These are phyloP conservation scores for Pythium rishiriense DNA, from an alignment of 352 stramenopile species.

Conservation along the genomic window DNA sequence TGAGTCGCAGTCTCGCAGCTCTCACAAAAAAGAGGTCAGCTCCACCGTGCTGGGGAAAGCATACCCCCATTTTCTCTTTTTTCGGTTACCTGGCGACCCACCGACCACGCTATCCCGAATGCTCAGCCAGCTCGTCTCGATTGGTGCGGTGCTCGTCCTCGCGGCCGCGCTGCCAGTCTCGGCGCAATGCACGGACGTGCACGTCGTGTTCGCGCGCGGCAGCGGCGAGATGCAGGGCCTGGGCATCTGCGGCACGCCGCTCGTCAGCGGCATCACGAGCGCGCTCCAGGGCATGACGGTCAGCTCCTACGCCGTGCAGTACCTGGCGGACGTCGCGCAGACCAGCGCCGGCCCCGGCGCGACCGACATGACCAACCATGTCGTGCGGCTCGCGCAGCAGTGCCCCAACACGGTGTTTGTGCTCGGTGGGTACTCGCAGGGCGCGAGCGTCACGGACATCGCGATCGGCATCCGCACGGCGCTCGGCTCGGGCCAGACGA, in stretches of 20 bases:
- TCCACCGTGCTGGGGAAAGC: too few relatives aligned
- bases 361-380: conserved; percentile 38
- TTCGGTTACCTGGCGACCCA: too few relatives aligned
- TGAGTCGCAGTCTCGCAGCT: too few relatives aligned
- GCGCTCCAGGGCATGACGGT: conserved; percentile 33
- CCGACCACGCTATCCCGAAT: too few relatives aligned
- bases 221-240: conserved; percentile 32
- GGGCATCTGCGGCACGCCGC: conserved; percentile 25
- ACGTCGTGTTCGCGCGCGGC: conserved; percentile 36
- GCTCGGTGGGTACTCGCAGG: conserved; percentile 19
- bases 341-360: conserved; percentile 32
- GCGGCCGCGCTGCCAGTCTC: too few relatives aligned
- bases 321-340: conserved; percentile 23
- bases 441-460: conserved; percentile 28
- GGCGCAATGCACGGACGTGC: too few relatives aligned
- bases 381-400: conserved; percentile 25
- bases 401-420: conserved; percentile 29
- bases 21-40: too few relatives aligned
- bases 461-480: conserved; percentile 32
- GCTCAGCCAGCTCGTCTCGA: too few relatives aligned
- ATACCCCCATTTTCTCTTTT: too few relatives aligned
- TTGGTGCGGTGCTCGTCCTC: too few relatives aligned
- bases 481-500: conserved; percentile 22
- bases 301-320: conserved; percentile 34
- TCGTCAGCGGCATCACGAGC: conserved; percentile 29